Conservation (phyloP, 2,329 filamentous ascomycete species). For the Aschersonia sp. region DNA sequence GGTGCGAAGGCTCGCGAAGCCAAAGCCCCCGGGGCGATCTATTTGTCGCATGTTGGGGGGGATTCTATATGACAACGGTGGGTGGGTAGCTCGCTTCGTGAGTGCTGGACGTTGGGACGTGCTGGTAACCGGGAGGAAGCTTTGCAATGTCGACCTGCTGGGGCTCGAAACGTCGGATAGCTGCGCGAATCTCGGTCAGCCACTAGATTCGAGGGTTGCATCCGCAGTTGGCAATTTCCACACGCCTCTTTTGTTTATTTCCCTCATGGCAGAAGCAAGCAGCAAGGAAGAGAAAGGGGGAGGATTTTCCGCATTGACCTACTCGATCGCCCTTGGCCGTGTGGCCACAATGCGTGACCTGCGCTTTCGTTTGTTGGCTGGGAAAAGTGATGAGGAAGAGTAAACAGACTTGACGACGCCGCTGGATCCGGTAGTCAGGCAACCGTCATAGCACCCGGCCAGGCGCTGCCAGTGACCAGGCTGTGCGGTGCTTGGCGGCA, state of each 20-base stretch:
- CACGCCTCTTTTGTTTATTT: not conserved
- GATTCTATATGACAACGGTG: not conserved
- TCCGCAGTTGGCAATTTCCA: not conserved
- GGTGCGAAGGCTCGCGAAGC: slow-evolving; percentile 28
- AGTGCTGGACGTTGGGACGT: not conserved
- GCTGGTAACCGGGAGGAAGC: not conserved
- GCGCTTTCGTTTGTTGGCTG: not conserved
- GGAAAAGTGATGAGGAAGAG: not conserved
- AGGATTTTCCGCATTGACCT: not conserved
- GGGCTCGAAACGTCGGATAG: not conserved
- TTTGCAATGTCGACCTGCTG: not conserved
- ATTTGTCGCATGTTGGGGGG: slow-evolving; percentile 12
- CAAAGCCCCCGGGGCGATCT: slow-evolving; percentile 16
- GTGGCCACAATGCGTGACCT: slow-evolving; percentile 1
- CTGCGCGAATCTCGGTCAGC: not conserved
- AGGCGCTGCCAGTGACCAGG: not conserved
- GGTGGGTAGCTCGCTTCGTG: not conserved
- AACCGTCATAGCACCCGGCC: too few relatives aligned
- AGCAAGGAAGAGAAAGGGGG: not conserved
- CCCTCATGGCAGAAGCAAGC: not conserved
- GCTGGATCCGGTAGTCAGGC: not conserved
- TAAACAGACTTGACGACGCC: not conserved
- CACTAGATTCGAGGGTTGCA: not conserved
- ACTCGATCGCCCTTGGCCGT: slow-evolving; percentile 1
- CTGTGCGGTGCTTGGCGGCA: not conserved